Evolutionary conservation across 2,329 filamentous ascomycete species (phyloP).

Genomic region (Bimuria novae-zelandiae): DNA sequence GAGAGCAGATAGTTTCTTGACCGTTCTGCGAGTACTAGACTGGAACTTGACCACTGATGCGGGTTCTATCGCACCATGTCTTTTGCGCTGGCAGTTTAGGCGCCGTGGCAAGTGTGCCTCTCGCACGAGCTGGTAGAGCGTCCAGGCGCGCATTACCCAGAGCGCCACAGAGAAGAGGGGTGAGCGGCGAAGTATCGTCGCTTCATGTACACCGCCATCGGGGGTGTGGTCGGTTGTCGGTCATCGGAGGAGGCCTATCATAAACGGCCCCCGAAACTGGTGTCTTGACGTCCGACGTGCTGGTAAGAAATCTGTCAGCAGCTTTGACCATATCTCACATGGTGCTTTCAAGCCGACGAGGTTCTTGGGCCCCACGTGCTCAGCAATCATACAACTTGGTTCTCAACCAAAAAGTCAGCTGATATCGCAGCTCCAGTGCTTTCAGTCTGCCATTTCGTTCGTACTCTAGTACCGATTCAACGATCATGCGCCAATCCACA

Average conservation of each 20-base stretch:
- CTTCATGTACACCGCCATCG: not conserved
- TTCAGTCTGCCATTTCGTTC: too few relatives aligned
- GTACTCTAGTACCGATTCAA: too few relatives aligned
- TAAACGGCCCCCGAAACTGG: not conserved
- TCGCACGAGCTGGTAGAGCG: not conserved
- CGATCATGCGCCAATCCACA: too few relatives aligned
- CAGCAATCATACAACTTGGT: not conserved
- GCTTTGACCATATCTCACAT: not conserved
- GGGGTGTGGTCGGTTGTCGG: constrained; percentile 3
- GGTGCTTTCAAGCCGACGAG: not conserved
- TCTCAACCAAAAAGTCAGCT: too few relatives aligned
- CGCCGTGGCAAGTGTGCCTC: not conserved
- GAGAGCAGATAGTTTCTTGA: not conserved
- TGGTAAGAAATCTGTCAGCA: not conserved
- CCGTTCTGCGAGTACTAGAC: not conserved
- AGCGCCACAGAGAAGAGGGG: not conserved
- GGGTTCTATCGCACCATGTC: not conserved
- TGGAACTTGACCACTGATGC: not conserved
- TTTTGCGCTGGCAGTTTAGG: not conserved
- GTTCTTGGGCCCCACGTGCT: not conserved
- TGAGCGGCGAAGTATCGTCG: not conserved
- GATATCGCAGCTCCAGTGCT: too few relatives aligned
- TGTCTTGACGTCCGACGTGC: not conserved
- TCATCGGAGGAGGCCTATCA: constrained; percentile 1
- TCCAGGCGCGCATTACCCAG: not conserved